phyloP scores from a whole-genome alignment of 169 alveolate genomes.

The Plasmodium cynomolgi region DNA sequence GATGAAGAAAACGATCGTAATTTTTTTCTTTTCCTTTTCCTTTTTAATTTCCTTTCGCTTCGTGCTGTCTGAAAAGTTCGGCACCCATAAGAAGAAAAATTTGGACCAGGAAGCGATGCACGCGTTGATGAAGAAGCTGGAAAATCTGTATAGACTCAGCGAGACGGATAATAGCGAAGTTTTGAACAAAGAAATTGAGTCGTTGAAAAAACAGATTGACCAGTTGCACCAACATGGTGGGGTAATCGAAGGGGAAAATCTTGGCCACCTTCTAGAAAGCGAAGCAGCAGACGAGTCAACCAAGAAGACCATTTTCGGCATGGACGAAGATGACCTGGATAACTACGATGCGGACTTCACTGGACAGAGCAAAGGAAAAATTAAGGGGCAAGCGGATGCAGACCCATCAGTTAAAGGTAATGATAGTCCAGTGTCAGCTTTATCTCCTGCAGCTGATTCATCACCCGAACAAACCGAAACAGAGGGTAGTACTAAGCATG shows the following conservation, averaged over 20 bases:
- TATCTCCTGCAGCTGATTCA: neutral
- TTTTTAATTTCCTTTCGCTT: too few relatives aligned
- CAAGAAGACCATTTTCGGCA: neutral
- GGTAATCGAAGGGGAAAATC: neutral
- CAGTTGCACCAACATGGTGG: neutral
- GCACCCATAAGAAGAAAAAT: neutral
- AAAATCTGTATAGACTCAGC: neutral
- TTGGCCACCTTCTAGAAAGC: neutral
- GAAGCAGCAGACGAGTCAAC: neutral
- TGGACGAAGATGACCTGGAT: conserved; percentile 5
- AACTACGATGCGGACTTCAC: neutral
- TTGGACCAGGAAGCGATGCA: neutral
- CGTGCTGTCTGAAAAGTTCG: neutral
- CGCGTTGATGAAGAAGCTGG: conserved; percentile 5
- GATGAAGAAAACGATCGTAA: too few relatives aligned
- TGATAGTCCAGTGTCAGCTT: too few relatives aligned
- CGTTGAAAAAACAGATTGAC: conserved; percentile 10
- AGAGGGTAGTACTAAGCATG: too few relatives aligned
- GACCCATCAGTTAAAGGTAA: too few relatives aligned
- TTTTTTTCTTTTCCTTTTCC: too few relatives aligned
- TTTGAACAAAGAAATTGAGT: neutral
- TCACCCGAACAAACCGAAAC: too few relatives aligned
- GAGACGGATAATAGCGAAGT: neutral
- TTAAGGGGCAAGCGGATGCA: neutral
- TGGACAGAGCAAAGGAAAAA: neutral